These are phyloP conservation scores for Lecanicillium sp. DNA, from an alignment of 2,329 filamentous ascomycete species.

Conservation along the genomic window DNA sequence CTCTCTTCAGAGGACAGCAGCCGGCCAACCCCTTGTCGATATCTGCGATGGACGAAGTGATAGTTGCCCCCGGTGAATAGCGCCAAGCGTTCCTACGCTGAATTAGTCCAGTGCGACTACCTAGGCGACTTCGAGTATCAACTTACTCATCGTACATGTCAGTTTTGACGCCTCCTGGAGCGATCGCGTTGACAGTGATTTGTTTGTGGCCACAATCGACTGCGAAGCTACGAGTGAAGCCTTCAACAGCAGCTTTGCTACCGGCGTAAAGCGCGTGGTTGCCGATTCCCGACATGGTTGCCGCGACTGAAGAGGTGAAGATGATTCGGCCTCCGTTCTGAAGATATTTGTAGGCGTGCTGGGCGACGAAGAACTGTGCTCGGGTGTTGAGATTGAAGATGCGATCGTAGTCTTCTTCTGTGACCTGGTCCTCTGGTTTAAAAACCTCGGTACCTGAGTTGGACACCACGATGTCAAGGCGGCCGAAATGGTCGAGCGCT, in stretches of 20 bases:
- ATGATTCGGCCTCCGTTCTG: conserved; percentile 65
- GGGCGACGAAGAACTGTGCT: conserved; percentile 72
- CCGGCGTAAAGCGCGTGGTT: conserved; percentile 67
- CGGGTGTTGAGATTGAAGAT: conserved; percentile 67
- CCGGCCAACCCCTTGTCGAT: background rate
- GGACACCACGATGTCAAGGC: conserved; percentile 65
- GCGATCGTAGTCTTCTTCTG: conserved; percentile 64
- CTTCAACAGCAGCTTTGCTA: conserved; percentile 66
- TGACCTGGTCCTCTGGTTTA: conserved; percentile 63
- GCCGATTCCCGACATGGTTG: too few relatives aligned
- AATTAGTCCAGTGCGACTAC: background rate
- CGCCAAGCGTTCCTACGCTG: background rate
- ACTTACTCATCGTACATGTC: conserved; percentile 55
- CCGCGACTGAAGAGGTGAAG: conserved; percentile 64
- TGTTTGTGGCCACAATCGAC: conserved; percentile 63
- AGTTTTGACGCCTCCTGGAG: conserved; percentile 66
- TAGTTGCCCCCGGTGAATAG: background rate
- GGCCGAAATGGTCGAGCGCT: conserved; percentile 59
- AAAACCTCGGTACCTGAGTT: conserved; percentile 68
- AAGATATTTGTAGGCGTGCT: conserved; percentile 67
- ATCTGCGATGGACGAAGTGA: background rate
- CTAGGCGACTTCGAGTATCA: background rate
- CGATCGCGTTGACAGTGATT: conserved; percentile 68
- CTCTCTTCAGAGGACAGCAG: background rate
- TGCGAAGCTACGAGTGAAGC: conserved; percentile 64